phyloP scores from a whole-genome alignment of 2,329 filamentous ascomycete genomes.

The Xylaria sp. region DNA sequence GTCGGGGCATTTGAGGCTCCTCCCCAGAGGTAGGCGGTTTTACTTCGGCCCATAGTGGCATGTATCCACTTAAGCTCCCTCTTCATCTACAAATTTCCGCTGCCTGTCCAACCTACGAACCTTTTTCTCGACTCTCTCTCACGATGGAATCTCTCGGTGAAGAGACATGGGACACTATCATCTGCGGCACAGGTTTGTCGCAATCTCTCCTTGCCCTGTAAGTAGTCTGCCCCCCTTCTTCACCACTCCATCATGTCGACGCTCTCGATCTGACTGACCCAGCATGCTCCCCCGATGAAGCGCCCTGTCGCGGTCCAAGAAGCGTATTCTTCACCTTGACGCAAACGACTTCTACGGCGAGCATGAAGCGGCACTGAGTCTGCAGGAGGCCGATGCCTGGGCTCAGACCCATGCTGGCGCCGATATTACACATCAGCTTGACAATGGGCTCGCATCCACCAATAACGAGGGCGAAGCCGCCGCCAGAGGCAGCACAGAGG shows the following conservation, averaged over 20 bases:
- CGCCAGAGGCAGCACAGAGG: not conserved
- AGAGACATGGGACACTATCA: conserved; percentile 81
- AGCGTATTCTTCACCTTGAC: conserved; percentile 92
- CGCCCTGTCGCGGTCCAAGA: conserved; percentile 89
- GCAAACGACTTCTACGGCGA: conserved; percentile 89
- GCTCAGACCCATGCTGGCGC: conserved; percentile 55
- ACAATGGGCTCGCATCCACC: not conserved
- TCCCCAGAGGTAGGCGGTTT: conserved; percentile 13
- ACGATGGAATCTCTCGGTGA: conserved; percentile 80
- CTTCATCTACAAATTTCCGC: conserved; percentile 36
- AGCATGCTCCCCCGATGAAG: conserved; percentile 68
- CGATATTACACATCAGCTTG: conserved; percentile 31
- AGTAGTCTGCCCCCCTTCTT: conserved; percentile 49
- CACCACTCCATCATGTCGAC: conserved; percentile 31
- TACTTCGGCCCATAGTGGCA: conserved; percentile 27
- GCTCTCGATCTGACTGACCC: conserved; percentile 75
- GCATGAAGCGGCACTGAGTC: conserved; percentile 83
- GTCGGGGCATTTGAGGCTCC: not conserved
- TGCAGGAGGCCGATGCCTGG: conserved; percentile 85
- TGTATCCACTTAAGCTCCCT: conserved; percentile 32
- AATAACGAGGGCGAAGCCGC: conserved; percentile 3
- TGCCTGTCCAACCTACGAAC: conserved; percentile 42
- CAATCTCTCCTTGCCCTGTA: conserved; percentile 85
- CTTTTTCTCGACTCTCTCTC: conserved; percentile 29
- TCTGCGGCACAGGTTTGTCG: conserved; percentile 80